Evolutionary conservation across 2,329 filamentous ascomycete genomes (phyloP), one percentile per base, ranked within the genome.

Genomic region (Hymenoscyphus infarciens): DNA sequence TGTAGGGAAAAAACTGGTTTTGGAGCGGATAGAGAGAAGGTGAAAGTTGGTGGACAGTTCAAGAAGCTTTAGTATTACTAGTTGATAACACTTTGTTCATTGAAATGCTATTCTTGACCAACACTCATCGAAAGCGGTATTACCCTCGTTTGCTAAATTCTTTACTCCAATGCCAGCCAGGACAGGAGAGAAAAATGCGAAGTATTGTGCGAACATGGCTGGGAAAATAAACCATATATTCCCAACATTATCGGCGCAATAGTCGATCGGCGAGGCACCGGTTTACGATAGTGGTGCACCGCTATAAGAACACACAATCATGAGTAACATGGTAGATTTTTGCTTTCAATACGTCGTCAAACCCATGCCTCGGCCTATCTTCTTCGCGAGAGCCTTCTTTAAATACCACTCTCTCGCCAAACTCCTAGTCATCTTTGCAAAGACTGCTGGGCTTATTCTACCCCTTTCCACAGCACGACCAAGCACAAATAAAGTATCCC

Each of bases 401-500:
- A 93, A 75, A 73, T 91, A 96, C 83, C 89, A 90, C 75, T 96
- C 91, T 57, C 91, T 79, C 1, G 90, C 90, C 59, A 95, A 76
- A 39, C 83, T 85, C 66, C 91, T 81, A 35, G 89, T 93, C 76
- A 87, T 88, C 80, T 89, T 90, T 29, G 91, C 86, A 78, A 94
- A 95, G 0, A 89, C 86, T n/a, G 85, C 82, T 5, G 88, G 84
- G 11, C 83, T 82, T 27, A 95, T 83, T 60, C 89, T 81, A 3
- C 91, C 91, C 59, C 82, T 81, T 74, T 94, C 90, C 22, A 94
- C 82, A 1, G 88, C 91, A 61, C 88, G 80, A 1, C 89, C 89
- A 15, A 96, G 79, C 66, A 92, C 87, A 72, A 95, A 96, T 66
- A 98, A 86, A 2, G 92, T 90, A 74, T 97, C 94, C 35, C 89